Percentiles rank a stretch among this genome's conserved stretches.
Evolutionary conservation across 2,329 filamentous ascomycete genomes (phyloP).

Genomic region (Alternaria sp.): DNA sequence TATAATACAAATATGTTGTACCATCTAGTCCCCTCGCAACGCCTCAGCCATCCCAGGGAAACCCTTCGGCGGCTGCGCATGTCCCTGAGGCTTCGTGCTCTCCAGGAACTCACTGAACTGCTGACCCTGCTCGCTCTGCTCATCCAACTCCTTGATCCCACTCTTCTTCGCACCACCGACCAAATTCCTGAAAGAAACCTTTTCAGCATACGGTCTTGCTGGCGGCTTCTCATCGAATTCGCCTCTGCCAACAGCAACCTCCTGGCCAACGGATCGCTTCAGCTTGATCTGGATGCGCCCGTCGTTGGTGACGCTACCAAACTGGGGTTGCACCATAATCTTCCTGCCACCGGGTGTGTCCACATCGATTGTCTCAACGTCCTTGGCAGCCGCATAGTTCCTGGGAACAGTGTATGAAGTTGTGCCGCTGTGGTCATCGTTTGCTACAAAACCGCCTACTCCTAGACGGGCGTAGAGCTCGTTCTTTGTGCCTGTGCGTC

Average conservation of each 20-base stretch:
- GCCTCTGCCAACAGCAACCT: constrained; percentile 32
- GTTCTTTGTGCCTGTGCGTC: constrained; percentile 13
- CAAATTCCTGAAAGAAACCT: constrained; percentile 15
- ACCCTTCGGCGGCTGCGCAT: background rate
- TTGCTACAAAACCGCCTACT: constrained; percentile 54
- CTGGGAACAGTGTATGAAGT: constrained; percentile 6
- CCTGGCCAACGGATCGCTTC: constrained; percentile 24
- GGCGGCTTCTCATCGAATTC: constrained; percentile 37
- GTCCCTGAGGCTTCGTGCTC: constrained; percentile 1
- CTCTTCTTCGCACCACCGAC: constrained; percentile 12
- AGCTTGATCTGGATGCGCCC: constrained; percentile 41
- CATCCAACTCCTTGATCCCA: constrained; percentile 28
- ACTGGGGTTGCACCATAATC: constrained; percentile 57
- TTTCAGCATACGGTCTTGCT: constrained; percentile 7
- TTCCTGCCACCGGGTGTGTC: constrained; percentile 58
- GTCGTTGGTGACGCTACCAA: constrained; percentile 43
- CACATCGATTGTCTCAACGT: constrained; percentile 51
- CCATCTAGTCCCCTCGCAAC: constrained; percentile 5
- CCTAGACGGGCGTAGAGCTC: constrained; percentile 49
- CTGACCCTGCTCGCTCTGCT: constrained; percentile 26
- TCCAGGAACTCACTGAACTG: constrained; percentile 20
- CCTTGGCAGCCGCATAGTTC: constrained; percentile 1
- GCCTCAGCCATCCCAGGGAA: constrained; percentile 13
- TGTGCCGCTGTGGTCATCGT: constrained; percentile 46
- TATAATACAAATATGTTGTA: background rate